A percentile compares a stretch with the other conserved stretches of the same genome.
These are phyloP conservation scores for Globisporangium polare DNA, from an alignment of 352 stramenopile species.

Conservation along the genomic window DNA sequence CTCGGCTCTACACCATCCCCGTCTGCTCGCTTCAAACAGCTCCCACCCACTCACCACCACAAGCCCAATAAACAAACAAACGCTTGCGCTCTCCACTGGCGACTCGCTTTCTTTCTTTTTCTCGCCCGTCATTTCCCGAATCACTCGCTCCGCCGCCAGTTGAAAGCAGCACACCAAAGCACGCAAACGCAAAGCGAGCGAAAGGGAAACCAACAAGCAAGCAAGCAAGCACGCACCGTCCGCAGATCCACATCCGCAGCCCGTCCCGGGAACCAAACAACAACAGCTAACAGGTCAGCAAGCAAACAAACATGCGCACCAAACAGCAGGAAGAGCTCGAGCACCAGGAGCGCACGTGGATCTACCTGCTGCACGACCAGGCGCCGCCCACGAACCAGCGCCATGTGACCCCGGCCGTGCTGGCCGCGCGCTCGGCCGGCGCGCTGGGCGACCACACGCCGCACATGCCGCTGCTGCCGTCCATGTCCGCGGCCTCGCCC, in stretches of 20 bases:
- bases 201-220: background rate
- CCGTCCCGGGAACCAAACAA: background rate
- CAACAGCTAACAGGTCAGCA: slow-evolving; percentile 10
- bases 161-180: background rate
- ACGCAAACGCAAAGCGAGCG: background rate
- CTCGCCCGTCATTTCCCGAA: slow-evolving; percentile 11
- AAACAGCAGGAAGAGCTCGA: slow-evolving; percentile 17
- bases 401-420: slow-evolving; percentile 15
- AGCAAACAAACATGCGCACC: slow-evolving; percentile 15
- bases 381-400: slow-evolving; percentile 9
- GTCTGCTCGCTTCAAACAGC: slow-evolving; percentile 13
- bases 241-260: slow-evolving; percentile 5
- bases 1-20: background rate
- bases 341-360: slow-evolving; percentile 17
- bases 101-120: slow-evolving; percentile 3
- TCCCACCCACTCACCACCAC: slow-evolving; percentile 11
- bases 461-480: slow-evolving; percentile 10
- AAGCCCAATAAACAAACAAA: background rate
- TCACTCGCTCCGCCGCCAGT: slow-evolving; percentile 8
- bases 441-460: slow-evolving; percentile 10
- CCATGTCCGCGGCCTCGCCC: slow-evolving; percentile 5
- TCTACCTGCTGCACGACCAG: slow-evolving; percentile 20
- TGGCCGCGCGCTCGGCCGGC: slow-evolving; percentile 12
- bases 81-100: background rate
- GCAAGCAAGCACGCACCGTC: background rate